These are phyloP conservation scores for Candida golubevii DNA, from an alignment of 805 yeast species.

Conservation along the genomic window DNA sequence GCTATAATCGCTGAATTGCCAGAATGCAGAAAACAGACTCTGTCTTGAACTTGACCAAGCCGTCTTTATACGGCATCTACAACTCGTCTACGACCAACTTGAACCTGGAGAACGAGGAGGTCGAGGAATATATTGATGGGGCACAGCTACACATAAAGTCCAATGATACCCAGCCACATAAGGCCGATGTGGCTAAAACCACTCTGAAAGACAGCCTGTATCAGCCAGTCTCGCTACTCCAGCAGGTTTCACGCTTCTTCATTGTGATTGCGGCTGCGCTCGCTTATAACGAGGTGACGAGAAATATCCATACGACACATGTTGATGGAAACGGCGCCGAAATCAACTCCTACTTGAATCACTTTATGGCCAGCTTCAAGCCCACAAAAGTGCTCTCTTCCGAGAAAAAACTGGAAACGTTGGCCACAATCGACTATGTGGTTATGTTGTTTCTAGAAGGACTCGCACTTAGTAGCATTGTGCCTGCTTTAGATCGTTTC, in stretches of 20 bases:
- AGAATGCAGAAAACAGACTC: constrained; percentile 27
- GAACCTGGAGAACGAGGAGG: constrained; percentile 23
- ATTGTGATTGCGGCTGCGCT: constrained; percentile 45
- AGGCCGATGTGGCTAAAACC: not conserved
- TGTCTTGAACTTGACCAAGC: constrained; percentile 45
- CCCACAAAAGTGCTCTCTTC: constrained; percentile 10
- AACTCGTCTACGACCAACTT: constrained; percentile 39
- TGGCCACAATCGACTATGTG: constrained; percentile 13
- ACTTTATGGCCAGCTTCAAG: constrained; percentile 23
- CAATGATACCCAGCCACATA: constrained; percentile 10
- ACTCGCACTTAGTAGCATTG: constrained; percentile 49
- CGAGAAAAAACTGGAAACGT: constrained; percentile 1
- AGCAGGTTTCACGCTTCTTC: constrained; percentile 15
- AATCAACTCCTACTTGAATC: constrained; percentile 35
- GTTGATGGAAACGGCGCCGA: constrained; percentile 39
- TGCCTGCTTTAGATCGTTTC: constrained; percentile 41
- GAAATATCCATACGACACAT: constrained; percentile 49
- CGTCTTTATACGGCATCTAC: constrained; percentile 48
- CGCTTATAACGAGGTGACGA: constrained; percentile 49
- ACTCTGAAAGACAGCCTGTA: not conserved
- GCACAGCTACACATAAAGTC: constrained; percentile 15
- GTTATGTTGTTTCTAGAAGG: constrained; percentile 48
- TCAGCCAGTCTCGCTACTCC: not conserved
- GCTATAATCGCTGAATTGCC: not conserved
- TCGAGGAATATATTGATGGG: constrained; percentile 19